Conservation (phyloP, 371 early-diverging fungal genomes). For the Conidiobolus incongruus region DNA sequence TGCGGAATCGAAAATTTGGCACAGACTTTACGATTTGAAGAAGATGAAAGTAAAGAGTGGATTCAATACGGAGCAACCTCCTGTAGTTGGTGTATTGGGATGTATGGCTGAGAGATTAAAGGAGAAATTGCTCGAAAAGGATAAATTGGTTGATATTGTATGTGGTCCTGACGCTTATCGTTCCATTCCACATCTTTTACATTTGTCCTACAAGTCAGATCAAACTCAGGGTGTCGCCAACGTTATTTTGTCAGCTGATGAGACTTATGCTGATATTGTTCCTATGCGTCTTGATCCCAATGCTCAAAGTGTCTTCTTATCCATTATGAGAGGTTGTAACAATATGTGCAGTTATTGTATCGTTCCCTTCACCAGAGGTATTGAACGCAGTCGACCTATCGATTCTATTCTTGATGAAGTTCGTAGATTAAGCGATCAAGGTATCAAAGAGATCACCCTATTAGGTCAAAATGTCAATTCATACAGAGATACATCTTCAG, state of each 20-base stretch:
- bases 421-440: slow-evolving; percentile 30
- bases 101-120: slow-evolving; percentile 64
- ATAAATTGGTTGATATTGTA: slow-evolving; percentile 50
- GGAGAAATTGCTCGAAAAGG: slow-evolving; percentile 39
- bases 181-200: slow-evolving; percentile 43
- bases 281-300: slow-evolving; percentile 39
- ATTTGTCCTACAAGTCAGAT: slow-evolving; percentile 30
- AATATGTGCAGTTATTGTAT: slow-evolving; percentile 70
- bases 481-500: slow-evolving; percentile 39
- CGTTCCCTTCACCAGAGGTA: slow-evolving; percentile 46
- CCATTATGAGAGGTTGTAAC: slow-evolving; percentile 64
- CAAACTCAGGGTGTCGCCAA: slow-evolving; percentile 52
- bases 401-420: slow-evolving; percentile 47
- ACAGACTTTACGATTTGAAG: slow-evolving; percentile 28
- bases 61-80: slow-evolving; percentile 17
- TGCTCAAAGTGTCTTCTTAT: slow-evolving; percentile 34
- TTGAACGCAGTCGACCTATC: slow-evolving; percentile 47
- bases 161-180: slow-evolving; percentile 65
- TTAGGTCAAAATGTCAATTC: slow-evolving; percentile 72
- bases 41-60: slow-evolving; percentile 21
- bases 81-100: slow-evolving; percentile 53
- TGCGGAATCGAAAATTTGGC: slow-evolving; percentile 56
- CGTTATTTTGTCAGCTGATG: slow-evolving; percentile 62
- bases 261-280: slow-evolving; percentile 61
- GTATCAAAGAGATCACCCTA: slow-evolving; percentile 49